These are phyloP conservation scores for Rhinocladiella similis DNA, from an alignment of 2,329 filamentous ascomycete species.

Conservation along the genomic window DNA sequence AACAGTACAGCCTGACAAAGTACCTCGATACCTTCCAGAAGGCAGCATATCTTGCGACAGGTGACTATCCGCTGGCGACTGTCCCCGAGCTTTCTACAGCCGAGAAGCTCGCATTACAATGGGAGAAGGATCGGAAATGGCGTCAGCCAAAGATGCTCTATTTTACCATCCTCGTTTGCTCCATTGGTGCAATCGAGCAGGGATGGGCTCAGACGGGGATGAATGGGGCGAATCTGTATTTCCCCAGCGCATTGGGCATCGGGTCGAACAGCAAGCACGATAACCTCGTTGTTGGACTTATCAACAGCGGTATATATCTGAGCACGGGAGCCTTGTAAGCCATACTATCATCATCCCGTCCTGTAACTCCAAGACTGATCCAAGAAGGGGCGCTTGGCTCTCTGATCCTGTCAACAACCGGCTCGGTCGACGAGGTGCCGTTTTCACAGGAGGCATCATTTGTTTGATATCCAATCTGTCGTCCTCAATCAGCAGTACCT, in stretches of 20 bases:
- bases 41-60: too few species aligned
- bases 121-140: slow-evolving; percentile 42
- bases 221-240: slow-evolving; percentile 55
- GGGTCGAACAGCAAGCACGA: slow-evolving; percentile 45
- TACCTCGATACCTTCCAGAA: neutral
- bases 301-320: slow-evolving; percentile 61
- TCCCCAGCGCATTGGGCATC: slow-evolving; percentile 49
- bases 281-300: slow-evolving; percentile 62
- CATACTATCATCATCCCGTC: slow-evolving; percentile 24
- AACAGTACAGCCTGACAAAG: neutral
- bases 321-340: slow-evolving; percentile 50
- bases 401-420: slow-evolving; percentile 69
- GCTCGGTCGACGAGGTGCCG: slow-evolving; percentile 70
- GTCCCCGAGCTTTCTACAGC: too few species aligned
- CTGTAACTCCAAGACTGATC: slow-evolving; percentile 3
- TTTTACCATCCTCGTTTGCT: slow-evolving; percentile 53
- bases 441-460: slow-evolving; percentile 63
- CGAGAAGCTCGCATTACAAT: too few species aligned
- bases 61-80: too few species aligned
- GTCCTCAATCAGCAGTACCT: slow-evolving; percentile 59
- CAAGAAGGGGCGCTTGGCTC: slow-evolving; percentile 60
- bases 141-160: slow-evolving; percentile 51
- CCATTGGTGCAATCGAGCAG: slow-evolving; percentile 54
- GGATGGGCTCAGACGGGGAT: slow-evolving; percentile 55
- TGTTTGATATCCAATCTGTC: slow-evolving; percentile 48